These are phyloP conservation scores for Hypoxylon subgilvum DNA, from an alignment of 495 filamentous ascomycete genomes.

Conservation along the genomic window DNA sequence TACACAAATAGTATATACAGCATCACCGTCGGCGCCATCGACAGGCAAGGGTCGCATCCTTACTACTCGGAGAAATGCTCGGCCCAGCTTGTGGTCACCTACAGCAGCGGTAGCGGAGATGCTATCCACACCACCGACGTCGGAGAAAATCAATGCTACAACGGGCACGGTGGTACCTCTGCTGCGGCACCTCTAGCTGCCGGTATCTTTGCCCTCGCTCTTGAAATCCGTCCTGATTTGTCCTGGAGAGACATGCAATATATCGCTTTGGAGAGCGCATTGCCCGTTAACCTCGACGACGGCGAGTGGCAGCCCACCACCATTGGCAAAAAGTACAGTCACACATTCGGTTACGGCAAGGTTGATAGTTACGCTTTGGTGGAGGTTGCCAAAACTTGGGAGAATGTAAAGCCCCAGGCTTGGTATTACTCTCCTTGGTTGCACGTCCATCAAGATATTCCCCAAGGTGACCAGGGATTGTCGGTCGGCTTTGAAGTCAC, in stretches of 20 bases:
- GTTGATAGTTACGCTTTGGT: conserved; percentile 86
- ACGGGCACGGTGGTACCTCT: conserved; percentile 89
- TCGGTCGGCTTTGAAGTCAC: conserved; percentile 80
- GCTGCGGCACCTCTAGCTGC: conserved; percentile 92
- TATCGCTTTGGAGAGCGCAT: conserved; percentile 80
- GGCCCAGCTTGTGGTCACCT: conserved; percentile 91
- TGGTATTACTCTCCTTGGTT: conserved; percentile 95
- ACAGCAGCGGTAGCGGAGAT: conserved; percentile 88
- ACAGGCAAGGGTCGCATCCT: conserved; percentile 81
- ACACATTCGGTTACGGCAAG: conserved; percentile 95
- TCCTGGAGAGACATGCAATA: conserved; percentile 96
- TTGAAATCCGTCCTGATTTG: conserved; percentile 83
- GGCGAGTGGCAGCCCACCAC: conserved; percentile 79
- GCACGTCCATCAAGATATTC: conserved; percentile 83
- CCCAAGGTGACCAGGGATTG: conserved; percentile 82
- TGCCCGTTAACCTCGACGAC: conserved; percentile 74
- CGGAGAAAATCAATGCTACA: conserved; percentile 77
- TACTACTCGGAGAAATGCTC: conserved; percentile 96
- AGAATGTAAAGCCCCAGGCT: conserved; percentile 92
- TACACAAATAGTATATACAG: conserved; percentile 99
- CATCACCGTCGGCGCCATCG: conserved; percentile 93
- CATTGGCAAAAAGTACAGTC: conserved; percentile 85
- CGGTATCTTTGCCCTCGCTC: conserved; percentile 89
- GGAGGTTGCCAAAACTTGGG: conserved; percentile 82
- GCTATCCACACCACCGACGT: conserved; percentile 97